These are phyloP conservation scores for Aureobasidium sp. DNA, from an alignment of 2,329 filamentous ascomycete genomes.

Conservation along the genomic window DNA sequence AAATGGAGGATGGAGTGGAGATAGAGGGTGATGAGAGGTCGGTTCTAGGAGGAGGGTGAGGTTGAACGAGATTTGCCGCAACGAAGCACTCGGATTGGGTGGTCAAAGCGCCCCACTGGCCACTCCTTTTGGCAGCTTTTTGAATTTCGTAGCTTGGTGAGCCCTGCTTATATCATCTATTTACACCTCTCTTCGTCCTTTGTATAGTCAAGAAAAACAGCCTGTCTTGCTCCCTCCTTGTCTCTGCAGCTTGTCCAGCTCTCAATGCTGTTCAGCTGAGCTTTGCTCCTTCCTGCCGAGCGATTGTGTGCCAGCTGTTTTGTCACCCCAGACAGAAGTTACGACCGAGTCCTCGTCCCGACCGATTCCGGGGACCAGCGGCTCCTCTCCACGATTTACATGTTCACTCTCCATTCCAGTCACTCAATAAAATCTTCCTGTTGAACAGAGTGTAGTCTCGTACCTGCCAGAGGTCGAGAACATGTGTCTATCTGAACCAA, in stretches of 20 bases:
- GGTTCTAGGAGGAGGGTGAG: slow-evolving; percentile 16
- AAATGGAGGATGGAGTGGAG: slow-evolving; percentile 19
- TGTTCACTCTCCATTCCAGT: neutral
- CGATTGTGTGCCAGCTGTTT: slow-evolving; percentile 4
- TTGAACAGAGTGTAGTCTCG: neutral
- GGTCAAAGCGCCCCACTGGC: slow-evolving; percentile 1
- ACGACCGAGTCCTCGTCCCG: slow-evolving; percentile 10
- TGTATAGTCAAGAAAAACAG: neutral
- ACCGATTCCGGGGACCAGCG: slow-evolving; percentile 2
- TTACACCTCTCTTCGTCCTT: neutral
- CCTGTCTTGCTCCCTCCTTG: neutral
- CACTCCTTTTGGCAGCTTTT: slow-evolving; percentile 12
- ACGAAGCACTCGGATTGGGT: slow-evolving; percentile 8
- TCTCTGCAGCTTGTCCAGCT: neutral
- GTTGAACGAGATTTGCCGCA: slow-evolving; percentile 15
- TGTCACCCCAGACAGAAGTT: slow-evolving; percentile 7
- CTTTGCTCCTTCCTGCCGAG: neutral
- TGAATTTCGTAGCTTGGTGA: slow-evolving; percentile 11
- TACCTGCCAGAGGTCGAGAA: neutral
- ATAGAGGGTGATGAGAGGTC: slow-evolving; percentile 18
- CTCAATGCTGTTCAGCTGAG: neutral
- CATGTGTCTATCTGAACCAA: neutral
- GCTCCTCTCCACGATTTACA: slow-evolving; percentile 9
- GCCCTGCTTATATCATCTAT: neutral
- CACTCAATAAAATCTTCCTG: neutral